These are phyloP conservation scores for Solanum sejunctum DNA, from an alignment of 257 asterid genomes.

Conservation along the genomic window DNA sequence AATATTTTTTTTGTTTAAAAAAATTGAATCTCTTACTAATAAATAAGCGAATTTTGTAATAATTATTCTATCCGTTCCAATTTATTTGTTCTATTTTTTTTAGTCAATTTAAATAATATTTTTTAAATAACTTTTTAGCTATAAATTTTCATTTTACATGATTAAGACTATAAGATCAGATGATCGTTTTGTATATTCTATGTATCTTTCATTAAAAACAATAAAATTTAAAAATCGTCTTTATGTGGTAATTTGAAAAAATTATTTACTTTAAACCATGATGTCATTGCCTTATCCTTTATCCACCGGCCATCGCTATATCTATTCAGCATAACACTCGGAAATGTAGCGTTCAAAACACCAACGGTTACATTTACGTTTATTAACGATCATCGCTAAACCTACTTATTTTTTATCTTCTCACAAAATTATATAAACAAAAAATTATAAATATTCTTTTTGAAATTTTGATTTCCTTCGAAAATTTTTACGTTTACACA, in stretches of 20 bases:
- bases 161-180: too few species aligned
- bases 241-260: too few species aligned
- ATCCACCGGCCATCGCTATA: not conserved
- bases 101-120: not conserved
- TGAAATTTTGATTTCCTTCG: not conserved
- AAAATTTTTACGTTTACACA: not conserved
- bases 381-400: not conserved
- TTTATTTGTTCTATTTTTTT: not conserved
- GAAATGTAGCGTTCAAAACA: not conserved
- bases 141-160: too few species aligned
- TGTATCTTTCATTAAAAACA: too few species aligned
- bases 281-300: not conserved
- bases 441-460: not conserved
- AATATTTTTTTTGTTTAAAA: not conserved
- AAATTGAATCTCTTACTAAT: not conserved
- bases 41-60: too few species aligned
- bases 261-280: not conserved
- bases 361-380: not conserved
- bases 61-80: too few species aligned
- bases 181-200: too few species aligned
- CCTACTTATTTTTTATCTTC: not conserved
- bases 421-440: not conserved
- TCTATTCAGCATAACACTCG: not conserved
- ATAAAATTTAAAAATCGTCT: too few species aligned
- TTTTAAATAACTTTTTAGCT: too few species aligned